Evolutionary conservation across 257 asterid genomes (phyloP), one percentile per base, ranked within the genome.

Genomic region (Fraxinus quadrangulata): DNA sequence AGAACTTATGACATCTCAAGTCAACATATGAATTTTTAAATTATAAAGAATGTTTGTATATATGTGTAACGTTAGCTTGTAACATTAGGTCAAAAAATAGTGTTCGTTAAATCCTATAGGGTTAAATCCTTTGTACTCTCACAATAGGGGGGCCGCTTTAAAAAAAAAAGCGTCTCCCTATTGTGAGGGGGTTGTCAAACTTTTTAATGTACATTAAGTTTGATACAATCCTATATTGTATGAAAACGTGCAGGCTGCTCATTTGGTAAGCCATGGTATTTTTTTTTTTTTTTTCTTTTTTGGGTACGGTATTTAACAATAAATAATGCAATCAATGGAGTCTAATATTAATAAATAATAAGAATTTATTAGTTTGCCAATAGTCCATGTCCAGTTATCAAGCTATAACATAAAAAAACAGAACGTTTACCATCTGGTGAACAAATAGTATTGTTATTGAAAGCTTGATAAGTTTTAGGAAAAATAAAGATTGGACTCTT

Each of bases 211-310:
- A 26, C 28, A 26, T 1, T 1, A 26, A 26, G 28, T 26, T 26
- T 1, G 28, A 26, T 26, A 26, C 28, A 26, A 75, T 81, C 36
- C 75, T 75, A 59, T 23, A 69, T 37, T 80, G 70, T 34, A 66
- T 30, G 30, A 54, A 77, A 73, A 85, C 89, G 89, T 85, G 89
- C 81, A 21, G 72, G 81, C 87, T 83, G 51, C 77, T 78, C 2
- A 67, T 23, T 28, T 56, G 33, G 56, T 36, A 40, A 24, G 34
- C 36, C 19, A 63, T 63, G 7, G 4, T 2, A 40, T 24, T 11
- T 26, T 42, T 11, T n/a, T 24, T 11, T 26, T 42, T 11, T n/a
- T 8, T 24, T 8, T 0, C 24, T 36, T 36, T 8, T 39, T 39
- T 39, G 2, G 17, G 30, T 23, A 23, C 17, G 68, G 30, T 39